These are phyloP conservation scores for Penicillium riverlandense DNA, from an alignment of 495 filamentous ascomycete species.

Conservation along the genomic window DNA sequence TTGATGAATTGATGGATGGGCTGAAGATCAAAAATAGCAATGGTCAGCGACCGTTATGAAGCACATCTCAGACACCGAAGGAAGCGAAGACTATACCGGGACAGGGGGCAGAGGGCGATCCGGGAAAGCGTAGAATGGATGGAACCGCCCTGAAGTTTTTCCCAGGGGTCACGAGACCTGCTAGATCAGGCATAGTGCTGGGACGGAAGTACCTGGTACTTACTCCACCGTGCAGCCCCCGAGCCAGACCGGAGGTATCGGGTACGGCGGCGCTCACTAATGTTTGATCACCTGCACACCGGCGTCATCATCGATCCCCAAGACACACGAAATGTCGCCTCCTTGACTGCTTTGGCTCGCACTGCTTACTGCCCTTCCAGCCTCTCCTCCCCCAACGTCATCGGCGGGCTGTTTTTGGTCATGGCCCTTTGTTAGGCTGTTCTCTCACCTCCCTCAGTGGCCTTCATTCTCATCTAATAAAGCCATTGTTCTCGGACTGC, in stretches of 20 bases:
- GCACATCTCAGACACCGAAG: no score
- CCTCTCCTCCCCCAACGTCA: not conserved
- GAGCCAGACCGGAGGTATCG: no score
- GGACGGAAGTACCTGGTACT: conserved; percentile 4
- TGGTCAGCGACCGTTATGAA: not conserved
- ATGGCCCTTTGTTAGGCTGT: conserved; percentile 10
- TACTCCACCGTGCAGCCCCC: conserved; percentile 2
- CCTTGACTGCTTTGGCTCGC: not conserved
- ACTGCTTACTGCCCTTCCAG: no score
- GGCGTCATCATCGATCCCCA: conserved; percentile 17
- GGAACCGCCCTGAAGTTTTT: conserved; percentile 20
- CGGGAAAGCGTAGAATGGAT: not conserved
- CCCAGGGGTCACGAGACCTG: conserved; percentile 18
- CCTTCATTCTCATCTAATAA: not conserved
- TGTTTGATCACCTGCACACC: conserved; percentile 14
- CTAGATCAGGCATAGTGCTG: not conserved
- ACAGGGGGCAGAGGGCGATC: no score
- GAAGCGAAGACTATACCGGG: no score
- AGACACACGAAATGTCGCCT: conserved; percentile 5
- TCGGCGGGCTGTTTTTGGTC: conserved; percentile 1
- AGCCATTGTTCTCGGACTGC: not conserved
- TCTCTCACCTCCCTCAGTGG: not conserved
- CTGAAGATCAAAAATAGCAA: not conserved
- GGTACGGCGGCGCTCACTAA: no score
- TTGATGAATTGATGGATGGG: conserved; percentile 1